Percentiles rank a stretch among this genome's conserved stretches.
Evolutionary conservation across 495 filamentous ascomycete genomes (phyloP).

Genomic region (Daldinia bambusicola): DNA sequence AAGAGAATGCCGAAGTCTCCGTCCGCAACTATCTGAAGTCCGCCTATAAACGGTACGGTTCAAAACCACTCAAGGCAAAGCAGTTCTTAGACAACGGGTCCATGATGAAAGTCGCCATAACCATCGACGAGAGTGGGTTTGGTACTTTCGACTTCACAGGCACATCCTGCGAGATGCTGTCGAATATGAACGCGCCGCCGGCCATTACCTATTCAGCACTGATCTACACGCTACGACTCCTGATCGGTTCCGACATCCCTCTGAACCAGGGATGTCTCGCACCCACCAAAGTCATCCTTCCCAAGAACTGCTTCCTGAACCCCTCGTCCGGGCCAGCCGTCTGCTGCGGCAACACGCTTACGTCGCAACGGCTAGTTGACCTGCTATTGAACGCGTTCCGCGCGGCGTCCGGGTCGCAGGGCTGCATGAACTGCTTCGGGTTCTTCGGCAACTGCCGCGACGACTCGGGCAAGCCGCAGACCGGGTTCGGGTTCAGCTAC

Average conservation of each 20-base stretch:
- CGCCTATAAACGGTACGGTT: slow-evolving; percentile 80
- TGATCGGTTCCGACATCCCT: slow-evolving; percentile 93
- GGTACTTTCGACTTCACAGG: slow-evolving; percentile 65
- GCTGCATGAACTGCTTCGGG: slow-evolving; percentile 76
- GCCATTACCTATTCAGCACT: slow-evolving; percentile 95
- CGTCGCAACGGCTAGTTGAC: slow-evolving; percentile 88
- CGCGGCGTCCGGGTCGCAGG: slow-evolving; percentile 88
- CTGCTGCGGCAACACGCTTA: slow-evolving; percentile 91
- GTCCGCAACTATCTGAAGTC: slow-evolving; percentile 85
- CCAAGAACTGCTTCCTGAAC: slow-evolving; percentile 76
- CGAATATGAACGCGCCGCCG: slow-evolving; percentile 93
- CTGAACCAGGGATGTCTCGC: slow-evolving; percentile 97
- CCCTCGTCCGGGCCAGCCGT: slow-evolving; percentile 59
- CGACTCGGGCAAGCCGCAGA: slow-evolving; percentile 61
- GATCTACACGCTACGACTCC: slow-evolving; percentile 91
- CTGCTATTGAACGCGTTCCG: slow-evolving; percentile 90
- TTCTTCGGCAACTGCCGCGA: slow-evolving; percentile 74
- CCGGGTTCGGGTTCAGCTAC: slow-evolving; percentile 90
- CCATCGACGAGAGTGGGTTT: slow-evolving; percentile 36
- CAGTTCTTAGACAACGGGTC: slow-evolving; percentile 88
- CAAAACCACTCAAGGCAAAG: slow-evolving; percentile 66
- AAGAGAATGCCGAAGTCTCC: slow-evolving; percentile 87
- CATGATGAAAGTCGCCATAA: slow-evolving; percentile 36
- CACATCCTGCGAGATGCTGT: slow-evolving; percentile 92
- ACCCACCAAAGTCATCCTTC: slow-evolving; percentile 87